These are phyloP conservation scores for Kingdonia uniflora DNA, from an alignment of 164 flowering plant genomes.

Conservation along the genomic window DNA sequence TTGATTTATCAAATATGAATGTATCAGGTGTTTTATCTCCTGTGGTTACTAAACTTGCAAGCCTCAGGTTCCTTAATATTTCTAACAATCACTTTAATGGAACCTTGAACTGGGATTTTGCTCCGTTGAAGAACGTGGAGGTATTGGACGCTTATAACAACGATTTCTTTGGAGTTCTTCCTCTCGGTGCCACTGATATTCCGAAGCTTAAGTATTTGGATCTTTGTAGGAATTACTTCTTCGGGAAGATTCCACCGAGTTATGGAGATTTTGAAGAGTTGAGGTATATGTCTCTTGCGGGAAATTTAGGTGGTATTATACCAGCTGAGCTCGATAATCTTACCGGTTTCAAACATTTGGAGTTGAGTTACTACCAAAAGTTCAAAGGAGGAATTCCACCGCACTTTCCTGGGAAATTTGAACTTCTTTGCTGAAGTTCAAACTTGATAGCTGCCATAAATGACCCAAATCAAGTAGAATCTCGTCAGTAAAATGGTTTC, in stretches of 20 bases:
- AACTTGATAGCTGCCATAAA: constrained; percentile 24
- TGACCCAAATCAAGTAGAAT: constrained; percentile 52
- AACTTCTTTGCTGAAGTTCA: constrained; percentile 50
- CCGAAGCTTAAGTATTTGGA: constrained; percentile 35
- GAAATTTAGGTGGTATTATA: constrained; percentile 42
- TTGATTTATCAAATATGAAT: too few relatives aligned
- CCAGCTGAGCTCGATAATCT: constrained; percentile 55
- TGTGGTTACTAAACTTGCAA: constrained; percentile 22
- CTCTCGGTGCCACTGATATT: constrained; percentile 26
- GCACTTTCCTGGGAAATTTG: constrained; percentile 52
- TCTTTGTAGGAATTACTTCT: constrained; percentile 57
- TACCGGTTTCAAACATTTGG: constrained; percentile 37
- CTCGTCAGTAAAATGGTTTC: constrained; percentile 43
- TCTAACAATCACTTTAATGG: constrained; percentile 56
- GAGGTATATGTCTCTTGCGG: constrained; percentile 34
- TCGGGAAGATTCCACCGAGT: constrained; percentile 34
- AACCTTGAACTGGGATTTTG: constrained; percentile 36
- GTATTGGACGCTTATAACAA: constrained; percentile 56
- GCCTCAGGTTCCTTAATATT: constrained; percentile 44
- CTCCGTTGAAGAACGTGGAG: constrained; percentile 25
- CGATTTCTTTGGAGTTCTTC: constrained; percentile 38
- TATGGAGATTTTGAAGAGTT: constrained; percentile 40
- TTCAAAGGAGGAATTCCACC: constrained; percentile 50
- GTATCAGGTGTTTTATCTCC: constrained; percentile 45
- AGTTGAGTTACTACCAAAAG: constrained; percentile 48